phyloP scores from a whole-genome alignment of 2,329 filamentous ascomycete species.

The Tolypocladium endophyticum region DNA sequence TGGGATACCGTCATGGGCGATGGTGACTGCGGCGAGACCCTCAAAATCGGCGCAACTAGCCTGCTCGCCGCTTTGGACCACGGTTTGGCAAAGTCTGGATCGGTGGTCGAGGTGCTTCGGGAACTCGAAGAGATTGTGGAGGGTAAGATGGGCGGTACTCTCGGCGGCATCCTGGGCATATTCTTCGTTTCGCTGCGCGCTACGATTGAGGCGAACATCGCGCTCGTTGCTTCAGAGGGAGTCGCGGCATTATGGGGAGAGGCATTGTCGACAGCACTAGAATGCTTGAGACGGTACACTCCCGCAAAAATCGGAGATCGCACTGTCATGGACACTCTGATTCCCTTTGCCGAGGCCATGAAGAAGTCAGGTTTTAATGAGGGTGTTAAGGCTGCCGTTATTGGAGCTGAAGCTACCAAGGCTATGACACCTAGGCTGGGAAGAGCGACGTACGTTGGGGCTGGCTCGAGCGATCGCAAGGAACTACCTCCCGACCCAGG shows the following conservation, averaged over 20 bases:
- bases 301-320: constrained; percentile 44
- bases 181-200: constrained; percentile 39
- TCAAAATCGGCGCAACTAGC: constrained; percentile 40
- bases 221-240: constrained; percentile 16
- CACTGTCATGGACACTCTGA: constrained; percentile 46
- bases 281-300: constrained; percentile 39
- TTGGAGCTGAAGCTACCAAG: constrained; percentile 52
- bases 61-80: constrained; percentile 35
- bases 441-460: constrained; percentile 57
- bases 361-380: constrained; percentile 39
- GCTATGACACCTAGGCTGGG: constrained; percentile 55
- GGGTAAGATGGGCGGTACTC: constrained; percentile 41
- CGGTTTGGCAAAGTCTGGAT: constrained; percentile 30
- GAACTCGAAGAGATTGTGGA: constrained; percentile 45
- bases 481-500: constrained; percentile 57
- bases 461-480: constrained; percentile 36
- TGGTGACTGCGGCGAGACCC: constrained; percentile 55
- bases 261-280: constrained; percentile 30
- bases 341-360: constrained; percentile 40
- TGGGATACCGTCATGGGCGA: constrained; percentile 56
- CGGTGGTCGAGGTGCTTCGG: constrained; percentile 34
- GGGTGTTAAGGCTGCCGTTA: constrained; percentile 47
- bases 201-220: constrained; percentile 27
- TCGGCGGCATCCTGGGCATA: constrained; percentile 42
- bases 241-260: constrained; percentile 30